A percentile compares a stretch with the other conserved stretches of the same genome.
These are phyloP conservation scores for Cladophialophora bantiana DNA, from an alignment of 2,329 filamentous ascomycete species.

Conservation along the genomic window DNA sequence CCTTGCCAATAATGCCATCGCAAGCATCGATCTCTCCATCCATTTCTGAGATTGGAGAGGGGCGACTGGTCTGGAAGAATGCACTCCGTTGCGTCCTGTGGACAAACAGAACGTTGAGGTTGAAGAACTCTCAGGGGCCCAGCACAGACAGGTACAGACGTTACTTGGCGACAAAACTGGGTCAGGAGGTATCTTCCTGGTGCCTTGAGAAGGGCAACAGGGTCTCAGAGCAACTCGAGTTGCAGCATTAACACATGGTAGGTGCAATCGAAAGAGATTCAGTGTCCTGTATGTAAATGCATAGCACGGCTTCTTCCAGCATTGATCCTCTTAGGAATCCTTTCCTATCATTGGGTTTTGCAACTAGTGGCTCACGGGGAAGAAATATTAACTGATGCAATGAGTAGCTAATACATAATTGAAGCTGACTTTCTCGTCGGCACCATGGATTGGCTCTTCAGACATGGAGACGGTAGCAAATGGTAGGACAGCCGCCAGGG, in stretches of 20 bases:
- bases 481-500: not conserved
- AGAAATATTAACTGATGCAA: not conserved
- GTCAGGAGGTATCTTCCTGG: not conserved
- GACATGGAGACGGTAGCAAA: not conserved
- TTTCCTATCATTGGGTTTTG: too few relatives aligned
- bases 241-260: not conserved
- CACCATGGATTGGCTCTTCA: not conserved
- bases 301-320: not conserved
- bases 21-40: not conserved
- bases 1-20: not conserved
- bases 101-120: not conserved
- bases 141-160: not conserved
- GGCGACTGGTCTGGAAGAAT: not conserved
- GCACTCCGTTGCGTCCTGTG: not conserved
- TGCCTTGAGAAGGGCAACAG: not conserved
- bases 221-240: not conserved
- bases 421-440: not conserved
- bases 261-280: not conserved
- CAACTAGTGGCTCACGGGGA: not conserved
- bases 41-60: not conserved
- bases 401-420: not conserved
- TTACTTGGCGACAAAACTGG: not conserved
- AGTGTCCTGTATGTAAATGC: not conserved
- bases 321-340: not conserved
- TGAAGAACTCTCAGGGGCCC: not conserved